Base-by-base conservation (phyloP, 1,284 basidiomycete genomes). In the Lentinus polychrous region DNA sequence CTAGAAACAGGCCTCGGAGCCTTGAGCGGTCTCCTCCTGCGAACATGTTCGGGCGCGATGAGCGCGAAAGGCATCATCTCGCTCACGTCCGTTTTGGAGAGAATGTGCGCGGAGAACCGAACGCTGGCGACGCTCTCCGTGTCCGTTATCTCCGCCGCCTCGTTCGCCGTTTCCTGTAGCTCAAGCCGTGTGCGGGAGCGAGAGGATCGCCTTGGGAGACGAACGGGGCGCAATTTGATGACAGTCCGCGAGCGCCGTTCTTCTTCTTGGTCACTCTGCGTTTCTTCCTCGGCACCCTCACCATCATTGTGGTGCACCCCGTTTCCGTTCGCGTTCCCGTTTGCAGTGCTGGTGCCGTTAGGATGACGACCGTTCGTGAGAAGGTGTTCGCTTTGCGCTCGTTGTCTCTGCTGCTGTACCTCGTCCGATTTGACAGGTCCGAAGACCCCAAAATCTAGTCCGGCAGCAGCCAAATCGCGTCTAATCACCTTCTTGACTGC, bases 401-500 rank as follows among this genome's bases (percentile, higher is more conserved):
- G 18, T 7, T 17, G 27, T 22, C 31, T 24, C 8, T 42, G 17
- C 18, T 38, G 15, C 17, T 44, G 48, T 40, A 42, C 24, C 24
- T 41, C 51, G 15, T 35, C 31, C 18, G 42, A 48, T 24, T 57
- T 58, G 32, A 67, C 57, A 31, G 77, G 68, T n/a, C 75, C 76
- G 62, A 89, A 86, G 12, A 88, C 77, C 38, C 86, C 84, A 61
- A 89, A 83, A 59, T 78, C 79, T 38, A 91, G 72, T 7, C 78
- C 78, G 15, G 81, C 79, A 46, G 76, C 73, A 43, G 68, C 66
- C 40, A 92, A 67, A 50, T 82, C 84, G 42, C 67, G 73, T 42
- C 78, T 76, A 31, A 91, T 74, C 34, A 82, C 83, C 49, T 72
- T 66, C 68, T 89, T 89, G 49, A 88, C 72, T 37, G 76, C 74